phyloP scores from a whole-genome alignment of 2,329 filamentous ascomycete genomes.

The Alternaria consortialis region DNA sequence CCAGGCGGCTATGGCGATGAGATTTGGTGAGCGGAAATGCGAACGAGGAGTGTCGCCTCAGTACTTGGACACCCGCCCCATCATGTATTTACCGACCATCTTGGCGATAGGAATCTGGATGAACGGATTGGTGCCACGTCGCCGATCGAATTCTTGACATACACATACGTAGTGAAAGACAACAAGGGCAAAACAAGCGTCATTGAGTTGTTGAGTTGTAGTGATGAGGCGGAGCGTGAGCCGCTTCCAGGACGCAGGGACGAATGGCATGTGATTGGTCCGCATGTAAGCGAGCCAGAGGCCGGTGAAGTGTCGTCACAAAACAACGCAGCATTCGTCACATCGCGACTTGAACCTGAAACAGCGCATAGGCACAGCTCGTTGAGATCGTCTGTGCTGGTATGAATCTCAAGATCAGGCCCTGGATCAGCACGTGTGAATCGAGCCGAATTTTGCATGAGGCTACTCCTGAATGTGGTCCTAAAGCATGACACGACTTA shows the following conservation, averaged over 20 bases:
- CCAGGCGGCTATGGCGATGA: not conserved
- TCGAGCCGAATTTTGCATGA: not conserved
- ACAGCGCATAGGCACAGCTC: conserved; percentile 1
- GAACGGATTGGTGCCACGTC: conserved; percentile 8
- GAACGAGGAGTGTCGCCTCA: conserved; percentile 2
- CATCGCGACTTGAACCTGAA: conserved; percentile 4
- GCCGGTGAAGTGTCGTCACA: conserved; percentile 19
- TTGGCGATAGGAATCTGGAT: not conserved
- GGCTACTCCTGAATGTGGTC: not conserved
- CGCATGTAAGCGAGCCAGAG: conserved; percentile 7
- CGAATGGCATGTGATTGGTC: conserved; percentile 10
- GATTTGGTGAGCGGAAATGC: conserved; percentile 5
- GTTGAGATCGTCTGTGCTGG: not conserved
- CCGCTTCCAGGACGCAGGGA: conserved; percentile 14
- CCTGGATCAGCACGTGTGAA: not conserved
- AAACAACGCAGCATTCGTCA: conserved; percentile 15
- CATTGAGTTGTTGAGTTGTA: conserved; percentile 5
- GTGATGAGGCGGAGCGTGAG: conserved; percentile 12
- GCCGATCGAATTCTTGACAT: not conserved
- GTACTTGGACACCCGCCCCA: not conserved
- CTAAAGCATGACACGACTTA: not conserved
- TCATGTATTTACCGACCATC: conserved; percentile 8
- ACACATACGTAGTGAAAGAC: not conserved
- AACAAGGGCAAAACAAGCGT: conserved; percentile 5
- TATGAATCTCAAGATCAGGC: not conserved